Base-by-base conservation (phyloP, 2,329 filamentous ascomycete species). In the Calcarisporium arbuscula region DNA sequence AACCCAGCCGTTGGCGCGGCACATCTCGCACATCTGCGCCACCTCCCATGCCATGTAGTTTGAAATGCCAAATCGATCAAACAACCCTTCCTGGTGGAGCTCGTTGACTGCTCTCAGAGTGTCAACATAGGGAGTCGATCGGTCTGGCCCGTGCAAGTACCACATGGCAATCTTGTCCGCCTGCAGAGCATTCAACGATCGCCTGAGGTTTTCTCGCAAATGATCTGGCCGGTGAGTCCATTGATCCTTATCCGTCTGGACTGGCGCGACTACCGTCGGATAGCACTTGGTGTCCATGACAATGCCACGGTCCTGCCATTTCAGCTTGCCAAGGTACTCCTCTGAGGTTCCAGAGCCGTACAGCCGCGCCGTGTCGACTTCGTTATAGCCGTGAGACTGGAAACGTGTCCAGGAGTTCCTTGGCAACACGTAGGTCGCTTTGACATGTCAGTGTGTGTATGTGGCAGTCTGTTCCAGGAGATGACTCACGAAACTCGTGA, bases 31-130 rank as follows among this genome's bases (percentile, higher is more conserved):
- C 7, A 87, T 70, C 56, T 88, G 82, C 0, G 83, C 83, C 4
- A 89, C 80, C 52, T 89, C 84, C 60, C 80, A 88, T 1, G 83
- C 74, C 0, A 82, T 79, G 49, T 74, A 88, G 54, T 89, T 89
- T 45, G 71, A 78, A 28, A 89, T 53, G 2, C 82, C 84, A 4
- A 89, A 60, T 33, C 75, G 68, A 12, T 81, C 72, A 49, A 90
- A 88, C 48, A 85, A 85, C 19, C 83, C 82, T 12, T 50, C 69
- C 50, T 80, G 77, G 61, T 86, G 78, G 30, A 89, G 54, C 50
- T 83, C 72, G 53, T 89, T 72, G 35, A 81, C 68, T 6, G 73
- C 79, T 41, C 74, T 67, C 6, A 89, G 62, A 0, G 84, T 85
- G 49, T 85, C 77, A 15, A 72, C 72, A 47, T 86, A 87, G 0